Conservation (phyloP, 768 basidiomycete genomes). For the Naganishia vishniacii region DNA sequence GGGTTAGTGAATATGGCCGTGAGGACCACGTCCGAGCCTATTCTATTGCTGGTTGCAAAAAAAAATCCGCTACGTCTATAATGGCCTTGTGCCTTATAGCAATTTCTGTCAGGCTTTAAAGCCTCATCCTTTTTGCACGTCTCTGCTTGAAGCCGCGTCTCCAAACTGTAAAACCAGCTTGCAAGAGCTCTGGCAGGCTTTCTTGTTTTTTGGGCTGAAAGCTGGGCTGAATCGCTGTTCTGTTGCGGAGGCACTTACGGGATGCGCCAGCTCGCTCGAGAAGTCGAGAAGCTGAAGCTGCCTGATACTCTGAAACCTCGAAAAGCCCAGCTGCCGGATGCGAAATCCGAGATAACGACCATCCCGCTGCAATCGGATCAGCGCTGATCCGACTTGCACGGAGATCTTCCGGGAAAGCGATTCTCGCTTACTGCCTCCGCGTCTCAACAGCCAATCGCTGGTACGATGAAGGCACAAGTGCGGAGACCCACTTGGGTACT, state of each 20-base stretch:
- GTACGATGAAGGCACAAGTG: background rate
- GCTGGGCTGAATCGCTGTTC: too few relatives aligned
- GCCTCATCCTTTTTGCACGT: constrained; percentile 15
- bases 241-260: too few relatives aligned
- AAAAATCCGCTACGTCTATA: constrained; percentile 23
- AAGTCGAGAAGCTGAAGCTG: too few relatives aligned
- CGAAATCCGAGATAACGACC: too few relatives aligned
- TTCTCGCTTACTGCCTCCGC: background rate
- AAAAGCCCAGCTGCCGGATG: background rate
- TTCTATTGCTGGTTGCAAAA: constrained; percentile 20
- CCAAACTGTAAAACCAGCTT: too few relatives aligned
- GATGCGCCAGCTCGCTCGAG: too few relatives aligned
- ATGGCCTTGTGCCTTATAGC: constrained; percentile 18
- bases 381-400: background rate
- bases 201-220: too few relatives aligned
- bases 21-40: constrained; percentile 15
- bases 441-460: background rate
- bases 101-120: constrained; percentile 20
- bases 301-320: too few relatives aligned
- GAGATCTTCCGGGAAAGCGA: background rate
- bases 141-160: too few relatives aligned
- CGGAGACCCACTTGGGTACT: background rate
- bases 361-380: background rate
- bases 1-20: constrained; percentile 4
- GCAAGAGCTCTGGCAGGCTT: too few relatives aligned